Conservation (phyloP, 2,329 filamentous ascomycete species). For the Epichloe typhina region DNA sequence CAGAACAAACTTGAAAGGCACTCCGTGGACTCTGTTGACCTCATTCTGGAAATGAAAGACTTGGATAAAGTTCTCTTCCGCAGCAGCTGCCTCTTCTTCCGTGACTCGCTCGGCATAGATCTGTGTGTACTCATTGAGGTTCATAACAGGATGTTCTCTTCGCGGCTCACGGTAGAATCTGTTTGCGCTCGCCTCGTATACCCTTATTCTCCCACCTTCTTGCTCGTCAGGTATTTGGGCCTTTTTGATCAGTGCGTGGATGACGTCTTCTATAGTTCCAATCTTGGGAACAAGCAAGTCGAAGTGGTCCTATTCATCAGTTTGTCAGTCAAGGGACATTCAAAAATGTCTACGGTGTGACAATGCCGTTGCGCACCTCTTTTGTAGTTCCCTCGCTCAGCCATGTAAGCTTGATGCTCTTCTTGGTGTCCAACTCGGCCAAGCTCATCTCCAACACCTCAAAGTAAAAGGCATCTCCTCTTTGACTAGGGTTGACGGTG, state of each 20-base stretch:
- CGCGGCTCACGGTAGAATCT: constrained; percentile 72
- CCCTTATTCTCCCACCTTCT: constrained; percentile 54
- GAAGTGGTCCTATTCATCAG: constrained; percentile 45
- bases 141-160: constrained; percentile 58
- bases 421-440: constrained; percentile 86
- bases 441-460: constrained; percentile 91
- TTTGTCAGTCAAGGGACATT: not conserved
- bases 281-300: constrained; percentile 84
- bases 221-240: constrained; percentile 62
- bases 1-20: constrained; percentile 83
- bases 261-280: constrained; percentile 65
- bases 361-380: constrained; percentile 41
- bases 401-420: constrained; percentile 70
- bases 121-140: constrained; percentile 73
- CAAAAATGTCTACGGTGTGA: not conserved
- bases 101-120: constrained; percentile 74
- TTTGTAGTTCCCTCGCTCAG: constrained; percentile 84
- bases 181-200: constrained; percentile 72
- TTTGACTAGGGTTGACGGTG: constrained; percentile 57
- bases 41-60: constrained; percentile 93
- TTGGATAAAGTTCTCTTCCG: constrained; percentile 50
- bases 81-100: constrained; percentile 51
- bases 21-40: constrained; percentile 66
- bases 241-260: constrained; percentile 67
- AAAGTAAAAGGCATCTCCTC: constrained; percentile 71